These are phyloP conservation scores for Parathielavia hyrcaniae DNA, from an alignment of 495 filamentous ascomycete genomes.

Conservation along the genomic window DNA sequence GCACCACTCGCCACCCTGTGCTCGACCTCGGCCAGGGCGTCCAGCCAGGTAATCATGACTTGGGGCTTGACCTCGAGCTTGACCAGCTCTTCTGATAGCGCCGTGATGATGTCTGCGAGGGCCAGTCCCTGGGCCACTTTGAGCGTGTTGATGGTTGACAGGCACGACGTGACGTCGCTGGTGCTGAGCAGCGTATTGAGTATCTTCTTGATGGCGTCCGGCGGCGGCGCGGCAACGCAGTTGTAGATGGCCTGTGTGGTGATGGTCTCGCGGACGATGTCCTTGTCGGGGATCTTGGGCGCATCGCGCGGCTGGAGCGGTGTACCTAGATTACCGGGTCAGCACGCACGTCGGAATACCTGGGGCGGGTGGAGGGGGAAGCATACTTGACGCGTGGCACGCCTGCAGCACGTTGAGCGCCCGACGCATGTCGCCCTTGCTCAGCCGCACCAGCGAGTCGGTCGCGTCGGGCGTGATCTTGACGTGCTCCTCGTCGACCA, in stretches of 20 bases:
- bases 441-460: conserved; percentile 74
- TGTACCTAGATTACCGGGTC: conserved; percentile 44
- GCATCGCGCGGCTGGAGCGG: conserved; percentile 62
- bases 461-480: conserved; percentile 73
- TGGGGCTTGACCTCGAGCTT: conserved; percentile 80
- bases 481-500: conserved; percentile 81
- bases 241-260: conserved; percentile 91
- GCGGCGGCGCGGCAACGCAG: conserved; percentile 94
- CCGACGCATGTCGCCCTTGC: conserved; percentile 92
- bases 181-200: conserved; percentile 73
- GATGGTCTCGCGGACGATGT: conserved; percentile 70
- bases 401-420: conserved; percentile 95
- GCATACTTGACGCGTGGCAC: conserved; percentile 82
- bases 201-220: conserved; percentile 79
- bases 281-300: conserved; percentile 52
- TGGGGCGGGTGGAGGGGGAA: no score
- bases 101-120: conserved; percentile 85
- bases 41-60: conserved; percentile 84
- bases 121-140: conserved; percentile 85
- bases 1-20: conserved; percentile 84
- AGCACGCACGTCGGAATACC: conserved; percentile 8
- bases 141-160: conserved; percentile 77
- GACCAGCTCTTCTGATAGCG: conserved; percentile 71
- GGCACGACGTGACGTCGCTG: conserved; percentile 76
- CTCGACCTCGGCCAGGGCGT: conserved; percentile 87